Conservation (phyloP, 140 eudicot genomes). For the Oenanthe javanica region DNA sequence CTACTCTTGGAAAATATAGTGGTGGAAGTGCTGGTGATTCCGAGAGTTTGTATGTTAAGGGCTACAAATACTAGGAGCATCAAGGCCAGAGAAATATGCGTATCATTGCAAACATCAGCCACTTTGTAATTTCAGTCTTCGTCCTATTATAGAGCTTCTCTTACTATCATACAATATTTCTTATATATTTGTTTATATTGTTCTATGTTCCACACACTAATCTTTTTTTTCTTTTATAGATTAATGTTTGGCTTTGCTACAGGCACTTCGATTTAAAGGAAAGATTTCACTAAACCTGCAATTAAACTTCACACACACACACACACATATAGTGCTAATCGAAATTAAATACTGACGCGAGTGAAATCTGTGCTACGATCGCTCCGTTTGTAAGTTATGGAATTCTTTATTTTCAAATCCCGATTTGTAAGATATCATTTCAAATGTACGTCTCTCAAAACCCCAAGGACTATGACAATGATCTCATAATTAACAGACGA, state of each 20-base stretch:
- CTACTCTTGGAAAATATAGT: conserved; percentile 63
- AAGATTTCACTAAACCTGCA: too few relatives aligned
- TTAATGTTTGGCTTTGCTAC: too few relatives aligned
- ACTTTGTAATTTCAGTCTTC: background rate
- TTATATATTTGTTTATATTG: background rate
- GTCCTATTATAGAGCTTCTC: background rate
- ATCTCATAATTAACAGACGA: too few relatives aligned
- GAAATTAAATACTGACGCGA: too few relatives aligned
- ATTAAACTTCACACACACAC: too few relatives aligned
- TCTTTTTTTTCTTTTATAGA: too few relatives aligned
- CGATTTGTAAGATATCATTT: too few relatives aligned
- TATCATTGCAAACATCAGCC: background rate
- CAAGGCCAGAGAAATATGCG: background rate
- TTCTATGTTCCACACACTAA: background rate
- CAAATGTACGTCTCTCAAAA: too few relatives aligned
- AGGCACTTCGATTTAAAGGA: too few relatives aligned
- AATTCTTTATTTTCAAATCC: background rate
- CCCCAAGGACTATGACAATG: too few relatives aligned
- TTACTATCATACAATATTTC: background rate
- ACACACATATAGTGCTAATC: too few relatives aligned
- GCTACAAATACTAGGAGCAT: conserved; percentile 53
- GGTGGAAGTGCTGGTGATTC: conserved; percentile 65
- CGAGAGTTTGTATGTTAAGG: conserved; percentile 72
- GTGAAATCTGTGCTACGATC: background rate
- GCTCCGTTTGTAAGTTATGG: background rate